Evolutionary conservation across 2,329 filamentous ascomycete genomes (phyloP), one percentile per base, ranked within the genome.

Genomic region (Helminthosporium solani): DNA sequence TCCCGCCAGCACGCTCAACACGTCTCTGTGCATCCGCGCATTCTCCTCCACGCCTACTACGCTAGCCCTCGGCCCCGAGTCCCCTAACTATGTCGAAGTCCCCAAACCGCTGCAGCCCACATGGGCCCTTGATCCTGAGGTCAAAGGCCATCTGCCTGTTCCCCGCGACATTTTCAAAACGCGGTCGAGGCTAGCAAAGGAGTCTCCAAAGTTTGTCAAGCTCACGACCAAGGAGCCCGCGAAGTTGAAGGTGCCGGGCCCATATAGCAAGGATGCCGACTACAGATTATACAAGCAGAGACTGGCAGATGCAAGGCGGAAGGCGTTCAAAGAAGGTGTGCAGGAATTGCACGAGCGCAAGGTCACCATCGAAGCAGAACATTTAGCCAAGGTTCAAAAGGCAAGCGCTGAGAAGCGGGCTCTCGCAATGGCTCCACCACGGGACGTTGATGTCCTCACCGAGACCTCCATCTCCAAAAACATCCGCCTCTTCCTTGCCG

Each of bases 41-140:
- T 80, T 79, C 62, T 72, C 74, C 52, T 75, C 76, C 19, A 73
- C 78, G 14, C 39, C 73, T 15, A 35, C 67, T n/a, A 57, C 61
- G 46, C 66, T 63, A 39, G 72, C 73, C 40, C 76, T 91, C 53
- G 86, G 86, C 15, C 92, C 94, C 39, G 88, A 96, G 68, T 95
- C 90, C 28, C 92, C 94, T 37, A 81, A 82, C 54, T 97, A 87
- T 76, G 87, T 97, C 73, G 84, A 89, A 56, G 77, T 96, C 44
- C 92, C 91, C 38, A 78, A 79, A 57, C 81, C 87, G 39, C 80
- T 83, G n/a, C 90, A 96, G 68, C 83, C 85, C 40, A 78, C 81
- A n/a, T 70, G 74, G 33, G 71, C 74, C 3, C 62, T 68, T 41
- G 75, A 75, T 48, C 74, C 72, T 14, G 55, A 59, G 9, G 68